These are phyloP conservation scores for Globisporangium cederbergense DNA, from an alignment of 352 stramenopile genomes.

Conservation along the genomic window DNA sequence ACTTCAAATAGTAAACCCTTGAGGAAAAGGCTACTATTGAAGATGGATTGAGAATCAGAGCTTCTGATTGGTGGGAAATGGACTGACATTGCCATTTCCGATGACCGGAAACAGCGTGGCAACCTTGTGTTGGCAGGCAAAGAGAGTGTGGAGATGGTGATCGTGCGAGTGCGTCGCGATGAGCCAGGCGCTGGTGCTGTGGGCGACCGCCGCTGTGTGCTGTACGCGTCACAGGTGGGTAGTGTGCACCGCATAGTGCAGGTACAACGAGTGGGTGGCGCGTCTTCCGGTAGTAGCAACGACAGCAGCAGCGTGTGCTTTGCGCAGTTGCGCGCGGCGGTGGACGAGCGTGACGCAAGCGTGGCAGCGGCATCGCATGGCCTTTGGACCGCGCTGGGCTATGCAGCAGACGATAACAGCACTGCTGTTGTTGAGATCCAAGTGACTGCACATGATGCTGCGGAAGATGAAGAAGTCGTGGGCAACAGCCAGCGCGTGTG, in stretches of 20 bases:
- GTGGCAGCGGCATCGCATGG: conserved; percentile 21
- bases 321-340: conserved; percentile 20
- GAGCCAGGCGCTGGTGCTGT: not conserved
- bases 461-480: not conserved
- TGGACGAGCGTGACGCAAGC: conserved; percentile 2
- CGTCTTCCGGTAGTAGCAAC: not conserved
- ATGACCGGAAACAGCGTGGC: not conserved
- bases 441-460: not conserved
- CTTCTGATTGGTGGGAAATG: conserved; percentile 2
- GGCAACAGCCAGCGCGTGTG: not conserved
- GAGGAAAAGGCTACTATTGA: too few relatives aligned
- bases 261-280: not conserved
- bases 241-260: conserved; percentile 2
- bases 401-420: not conserved
- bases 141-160: not conserved
- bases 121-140: not conserved
- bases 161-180: conserved; percentile 3
- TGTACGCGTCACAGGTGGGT: conserved; percentile 25
- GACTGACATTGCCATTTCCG: not conserved
- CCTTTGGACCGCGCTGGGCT: conserved; percentile 25
- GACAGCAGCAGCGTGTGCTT: conserved; percentile 16
- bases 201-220: conserved; percentile 16
- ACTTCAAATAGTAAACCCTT: not conserved
- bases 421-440: not conserved
- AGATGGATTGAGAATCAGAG: not conserved